Percentiles rank a stretch among this genome's conserved stretches.
Evolutionary conservation across 441 rosid genomes (phyloP).

Genomic region (Bocquillonia castaneifolia): DNA sequence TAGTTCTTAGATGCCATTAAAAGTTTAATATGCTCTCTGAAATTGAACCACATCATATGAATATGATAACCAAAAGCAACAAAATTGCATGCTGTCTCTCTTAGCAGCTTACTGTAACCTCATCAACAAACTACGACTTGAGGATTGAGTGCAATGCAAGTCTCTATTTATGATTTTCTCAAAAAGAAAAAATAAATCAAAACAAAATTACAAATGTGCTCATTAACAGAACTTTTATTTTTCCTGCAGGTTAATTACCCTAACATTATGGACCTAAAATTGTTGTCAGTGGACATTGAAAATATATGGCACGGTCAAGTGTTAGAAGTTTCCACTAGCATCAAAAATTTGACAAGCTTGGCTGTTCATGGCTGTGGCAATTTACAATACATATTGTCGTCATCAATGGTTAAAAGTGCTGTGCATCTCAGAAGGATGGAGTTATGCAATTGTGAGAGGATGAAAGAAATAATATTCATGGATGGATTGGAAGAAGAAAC

Average conservation of each 20-base stretch:
- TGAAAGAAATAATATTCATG: constrained; percentile 5
- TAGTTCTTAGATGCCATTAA: too few species aligned
- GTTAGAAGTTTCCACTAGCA: not conserved
- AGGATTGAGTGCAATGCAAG: too few species aligned
- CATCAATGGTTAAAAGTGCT: constrained; percentile 8
- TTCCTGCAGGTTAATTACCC: constrained; percentile 1
- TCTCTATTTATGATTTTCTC: too few species aligned
- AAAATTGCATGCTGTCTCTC: too few species aligned
- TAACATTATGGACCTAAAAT: not conserved
- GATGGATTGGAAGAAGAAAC: not conserved
- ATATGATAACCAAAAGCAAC: too few species aligned
- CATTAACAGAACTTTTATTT: not conserved
- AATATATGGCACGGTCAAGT: not conserved
- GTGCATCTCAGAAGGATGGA: not conserved
- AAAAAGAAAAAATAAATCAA: too few species aligned
- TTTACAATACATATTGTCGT: constrained; percentile 9
- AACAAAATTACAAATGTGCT: too few species aligned
- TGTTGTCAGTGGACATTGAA: not conserved
- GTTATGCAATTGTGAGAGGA: not conserved
- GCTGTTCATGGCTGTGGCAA: not conserved
- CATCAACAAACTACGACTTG: too few species aligned
- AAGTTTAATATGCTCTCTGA: too few species aligned
- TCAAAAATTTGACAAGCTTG: not conserved
- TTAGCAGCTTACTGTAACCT: too few species aligned
- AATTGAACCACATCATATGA: too few species aligned